Conservation (phyloP, 2,329 filamentous ascomycete genomes). For the Sclerotinia minor region DNA sequence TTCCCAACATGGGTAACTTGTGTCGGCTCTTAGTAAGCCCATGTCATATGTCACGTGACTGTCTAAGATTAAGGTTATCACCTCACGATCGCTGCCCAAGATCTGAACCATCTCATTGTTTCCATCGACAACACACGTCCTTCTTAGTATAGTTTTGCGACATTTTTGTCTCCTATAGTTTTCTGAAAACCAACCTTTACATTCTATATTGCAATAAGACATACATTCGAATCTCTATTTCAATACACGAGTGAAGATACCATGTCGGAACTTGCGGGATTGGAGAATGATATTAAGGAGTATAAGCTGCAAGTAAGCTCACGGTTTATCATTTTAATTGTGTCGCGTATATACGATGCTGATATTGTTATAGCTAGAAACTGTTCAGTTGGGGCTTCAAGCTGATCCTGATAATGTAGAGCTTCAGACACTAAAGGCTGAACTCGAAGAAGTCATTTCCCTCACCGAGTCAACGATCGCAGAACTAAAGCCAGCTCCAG, state of each 20-base stretch:
- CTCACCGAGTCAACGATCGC: constrained; percentile 78
- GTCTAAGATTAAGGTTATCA: neutral
- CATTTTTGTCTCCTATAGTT: neutral
- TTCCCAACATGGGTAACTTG: neutral
- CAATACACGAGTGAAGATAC: neutral
- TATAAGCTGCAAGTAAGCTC: constrained; percentile 56
- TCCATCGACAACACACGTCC: neutral
- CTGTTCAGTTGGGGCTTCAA: constrained; percentile 72
- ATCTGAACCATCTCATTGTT: neutral
- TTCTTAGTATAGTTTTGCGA: neutral
- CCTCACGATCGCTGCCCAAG: neutral
- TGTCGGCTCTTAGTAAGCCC: constrained; percentile 8
- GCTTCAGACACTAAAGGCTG: constrained; percentile 72
- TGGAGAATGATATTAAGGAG: constrained; percentile 54
- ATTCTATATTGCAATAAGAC: neutral
- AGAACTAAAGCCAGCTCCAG: constrained; percentile 60
- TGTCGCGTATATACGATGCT: constrained; percentile 24
- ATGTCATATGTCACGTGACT: neutral
- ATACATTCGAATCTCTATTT: neutral
- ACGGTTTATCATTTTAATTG: neutral
- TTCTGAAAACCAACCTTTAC: neutral
- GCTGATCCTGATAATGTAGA: constrained; percentile 79
- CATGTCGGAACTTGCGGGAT: constrained; percentile 38
- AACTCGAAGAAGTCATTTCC: constrained; percentile 79
- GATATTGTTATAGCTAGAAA: constrained; percentile 62